phyloP scores from a whole-genome alignment of 2,329 filamentous ascomycete genomes.

The Neospermospora avenae region DNA sequence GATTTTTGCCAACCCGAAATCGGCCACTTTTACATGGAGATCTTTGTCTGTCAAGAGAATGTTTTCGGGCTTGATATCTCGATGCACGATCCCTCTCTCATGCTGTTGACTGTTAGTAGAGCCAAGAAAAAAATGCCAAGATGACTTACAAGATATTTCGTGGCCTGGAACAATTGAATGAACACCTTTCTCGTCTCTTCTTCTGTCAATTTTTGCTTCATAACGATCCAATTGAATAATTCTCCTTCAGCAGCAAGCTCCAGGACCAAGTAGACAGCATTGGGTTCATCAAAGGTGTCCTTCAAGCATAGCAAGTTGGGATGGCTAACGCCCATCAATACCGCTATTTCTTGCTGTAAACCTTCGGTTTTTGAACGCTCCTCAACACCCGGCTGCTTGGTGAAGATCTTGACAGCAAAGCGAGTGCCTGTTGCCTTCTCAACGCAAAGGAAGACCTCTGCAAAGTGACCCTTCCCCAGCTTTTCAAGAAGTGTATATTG shows the following conservation, averaged over 20 bases:
- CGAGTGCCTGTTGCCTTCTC: conserved; percentile 79
- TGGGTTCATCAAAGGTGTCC: conserved; percentile 88
- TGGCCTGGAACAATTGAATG: conserved; percentile 83
- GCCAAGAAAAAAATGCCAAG: background rate
- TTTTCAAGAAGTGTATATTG: conserved; percentile 83
- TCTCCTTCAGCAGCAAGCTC: conserved; percentile 92
- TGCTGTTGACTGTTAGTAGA: conserved; percentile 57
- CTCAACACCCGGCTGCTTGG: conserved; percentile 76
- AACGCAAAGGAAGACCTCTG: conserved; percentile 85
- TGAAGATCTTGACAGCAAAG: conserved; percentile 94
- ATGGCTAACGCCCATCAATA: conserved; percentile 96
- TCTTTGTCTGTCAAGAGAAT: conserved; percentile 86
- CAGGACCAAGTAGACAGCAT: conserved; percentile 86
- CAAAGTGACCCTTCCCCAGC: conserved; percentile 93
- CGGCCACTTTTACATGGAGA: conserved; percentile 84
- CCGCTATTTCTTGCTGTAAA: conserved; percentile 91
- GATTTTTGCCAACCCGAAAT: conserved; percentile 97
- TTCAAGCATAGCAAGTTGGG: conserved; percentile 90
- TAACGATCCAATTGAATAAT: conserved; percentile 91
- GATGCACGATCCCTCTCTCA: conserved; percentile 93
- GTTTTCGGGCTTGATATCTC: conserved; percentile 64
- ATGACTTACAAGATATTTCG: conserved; percentile 83
- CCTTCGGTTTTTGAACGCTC: conserved; percentile 82
- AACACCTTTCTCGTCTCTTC: conserved; percentile 83
- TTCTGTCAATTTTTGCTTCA: conserved; percentile 85